A percentile compares a stretch with the other conserved stretches of the same genome.
phyloP scores from a whole-genome alignment of 352 stramenopile species.

The Phytopythium kandeliae region DNA sequence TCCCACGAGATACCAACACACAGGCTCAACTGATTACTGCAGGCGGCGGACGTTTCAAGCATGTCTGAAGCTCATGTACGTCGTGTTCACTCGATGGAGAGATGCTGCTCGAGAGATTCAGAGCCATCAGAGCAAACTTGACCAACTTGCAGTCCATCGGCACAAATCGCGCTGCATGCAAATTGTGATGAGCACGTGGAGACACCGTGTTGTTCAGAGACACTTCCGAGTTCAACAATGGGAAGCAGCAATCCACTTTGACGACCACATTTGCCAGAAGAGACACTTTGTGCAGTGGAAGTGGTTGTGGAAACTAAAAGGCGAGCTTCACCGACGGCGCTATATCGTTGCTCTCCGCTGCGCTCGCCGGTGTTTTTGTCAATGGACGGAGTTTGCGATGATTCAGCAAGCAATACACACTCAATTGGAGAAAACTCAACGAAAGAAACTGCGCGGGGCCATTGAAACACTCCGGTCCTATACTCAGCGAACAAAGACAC shows the following conservation, averaged over 20 bases:
- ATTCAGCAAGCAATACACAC: background rate
- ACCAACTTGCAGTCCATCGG: background rate
- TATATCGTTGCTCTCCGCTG: background rate
- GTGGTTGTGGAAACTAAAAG: background rate
- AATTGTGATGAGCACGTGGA: background rate
- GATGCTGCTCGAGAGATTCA: background rate
- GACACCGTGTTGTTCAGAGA: background rate
- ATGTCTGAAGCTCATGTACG: conserved; percentile 4
- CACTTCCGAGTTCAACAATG: background rate
- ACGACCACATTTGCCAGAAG: background rate
- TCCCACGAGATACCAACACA: background rate
- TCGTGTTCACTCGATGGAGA: conserved; percentile 1
- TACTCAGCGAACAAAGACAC: background rate
- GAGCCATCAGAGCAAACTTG: background rate
- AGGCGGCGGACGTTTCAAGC: conserved; percentile 2
- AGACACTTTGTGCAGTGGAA: background rate
- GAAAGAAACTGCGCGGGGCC: background rate
- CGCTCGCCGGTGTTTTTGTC: background rate
- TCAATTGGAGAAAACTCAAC: background rate
- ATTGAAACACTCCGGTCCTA: background rate
- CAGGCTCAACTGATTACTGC: background rate
- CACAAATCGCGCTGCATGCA: background rate
- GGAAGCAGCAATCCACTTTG: background rate
- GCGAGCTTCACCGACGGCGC: background rate
- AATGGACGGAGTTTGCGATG: background rate